phyloP scores from a whole-genome alignment of 2,329 filamentous ascomycete species.

The Helotiales sp. region DNA sequence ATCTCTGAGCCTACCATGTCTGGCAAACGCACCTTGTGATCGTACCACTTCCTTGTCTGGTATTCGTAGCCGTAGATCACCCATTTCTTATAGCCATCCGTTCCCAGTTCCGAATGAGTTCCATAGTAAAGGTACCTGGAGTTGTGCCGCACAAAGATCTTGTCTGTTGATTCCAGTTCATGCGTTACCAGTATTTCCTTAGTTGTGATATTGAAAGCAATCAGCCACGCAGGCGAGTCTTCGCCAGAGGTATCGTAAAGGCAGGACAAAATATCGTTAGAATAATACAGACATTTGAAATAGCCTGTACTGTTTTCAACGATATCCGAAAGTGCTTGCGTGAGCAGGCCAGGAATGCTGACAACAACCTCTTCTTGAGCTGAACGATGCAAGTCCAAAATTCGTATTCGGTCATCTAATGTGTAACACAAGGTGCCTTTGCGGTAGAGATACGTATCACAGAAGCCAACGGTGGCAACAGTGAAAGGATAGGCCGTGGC shows the following conservation, averaged over 20 bases:
- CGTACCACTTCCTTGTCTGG: conserved; percentile 45
- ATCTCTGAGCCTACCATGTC: conserved; percentile 68
- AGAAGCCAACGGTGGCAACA: conserved; percentile 62
- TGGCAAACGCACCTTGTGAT: no score
- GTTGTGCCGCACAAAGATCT: conserved; percentile 72
- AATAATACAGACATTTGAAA: no score
- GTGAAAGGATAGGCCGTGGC: conserved; percentile 66
- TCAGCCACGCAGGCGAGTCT: no score
- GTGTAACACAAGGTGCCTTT: conserved; percentile 70
- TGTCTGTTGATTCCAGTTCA: conserved; percentile 53
- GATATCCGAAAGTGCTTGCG: conserved; percentile 46
- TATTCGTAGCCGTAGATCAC: conserved; percentile 60
- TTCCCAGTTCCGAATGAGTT: conserved; percentile 59
- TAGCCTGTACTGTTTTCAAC: no score
- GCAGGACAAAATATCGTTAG: no score
- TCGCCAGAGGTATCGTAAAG: no score
- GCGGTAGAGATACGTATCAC: conserved; percentile 64
- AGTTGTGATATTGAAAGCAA: no score
- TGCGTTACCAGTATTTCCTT: no score
- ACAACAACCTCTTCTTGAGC: conserved; percentile 59
- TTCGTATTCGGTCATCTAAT: conserved; percentile 55
- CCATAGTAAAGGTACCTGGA: conserved; percentile 67
- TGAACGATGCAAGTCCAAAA: conserved; percentile 62
- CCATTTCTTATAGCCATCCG: conserved; percentile 67
- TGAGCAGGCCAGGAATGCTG: conserved; percentile 53